These are phyloP conservation scores for Hypoxylon cercidicola DNA, from an alignment of 495 filamentous ascomycete species.

Conservation along the genomic window DNA sequence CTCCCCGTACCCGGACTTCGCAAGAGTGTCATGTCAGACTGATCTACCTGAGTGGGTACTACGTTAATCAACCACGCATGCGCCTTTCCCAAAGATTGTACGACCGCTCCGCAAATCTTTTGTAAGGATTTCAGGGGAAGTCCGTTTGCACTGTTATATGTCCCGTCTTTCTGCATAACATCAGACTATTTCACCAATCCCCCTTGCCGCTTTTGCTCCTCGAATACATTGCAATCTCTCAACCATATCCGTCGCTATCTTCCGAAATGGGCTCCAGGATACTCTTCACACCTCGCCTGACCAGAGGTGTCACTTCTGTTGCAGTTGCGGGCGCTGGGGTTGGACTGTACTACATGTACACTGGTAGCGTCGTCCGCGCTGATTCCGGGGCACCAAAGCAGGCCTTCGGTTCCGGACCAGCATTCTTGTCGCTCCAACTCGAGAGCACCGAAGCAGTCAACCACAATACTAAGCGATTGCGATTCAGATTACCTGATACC, in stretches of 20 bases:
- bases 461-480: constrained; percentile 72
- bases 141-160: constrained; percentile 15
- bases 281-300: constrained; percentile 8
- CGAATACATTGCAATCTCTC: no score
- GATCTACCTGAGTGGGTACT: no score
- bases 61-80: no score
- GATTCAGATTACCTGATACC: constrained; percentile 68
- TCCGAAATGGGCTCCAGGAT: constrained; percentile 25
- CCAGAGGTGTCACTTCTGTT: constrained; percentile 14
- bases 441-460: constrained; percentile 67
- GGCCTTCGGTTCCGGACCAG: constrained; percentile 40
- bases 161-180: no score
- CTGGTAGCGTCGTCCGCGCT: constrained; percentile 34
- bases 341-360: constrained; percentile 41
- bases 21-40: no score
- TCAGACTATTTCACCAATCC: no score
- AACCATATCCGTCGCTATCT: no score
- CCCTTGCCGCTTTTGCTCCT: no score
- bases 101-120: neutral
- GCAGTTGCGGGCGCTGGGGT: constrained; percentile 32
- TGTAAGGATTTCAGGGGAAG: constrained; percentile 16
- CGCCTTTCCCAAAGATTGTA: no score
- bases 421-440: constrained; percentile 53
- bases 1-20: no score
- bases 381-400: constrained; percentile 38